These are phyloP conservation scores for Sistotremastrum niveocremeum DNA, from an alignment of 768 basidiomycete species.

Conservation along the genomic window DNA sequence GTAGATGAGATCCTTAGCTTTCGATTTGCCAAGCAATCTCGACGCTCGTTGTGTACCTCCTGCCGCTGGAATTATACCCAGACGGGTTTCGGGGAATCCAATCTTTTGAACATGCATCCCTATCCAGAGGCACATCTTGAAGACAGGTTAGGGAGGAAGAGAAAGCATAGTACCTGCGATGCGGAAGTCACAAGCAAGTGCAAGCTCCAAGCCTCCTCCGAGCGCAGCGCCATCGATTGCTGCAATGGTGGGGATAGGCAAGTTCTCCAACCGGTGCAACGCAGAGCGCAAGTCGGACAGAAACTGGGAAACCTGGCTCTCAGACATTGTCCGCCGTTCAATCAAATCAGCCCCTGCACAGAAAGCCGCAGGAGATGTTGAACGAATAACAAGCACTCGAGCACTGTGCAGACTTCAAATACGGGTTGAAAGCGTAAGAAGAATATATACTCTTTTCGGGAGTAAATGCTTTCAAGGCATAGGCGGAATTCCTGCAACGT, in stretches of 20 bases:
- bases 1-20: conserved; percentile 79
- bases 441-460: conserved; percentile 43
- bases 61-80: conserved; percentile 83
- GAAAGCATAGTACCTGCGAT: conserved; percentile 51
- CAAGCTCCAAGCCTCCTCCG: conserved; percentile 84
- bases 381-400: conserved; percentile 73
- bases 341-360: conserved; percentile 86
- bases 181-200: conserved; percentile 80
- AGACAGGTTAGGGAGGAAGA: not conserved
- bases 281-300: conserved; percentile 61
- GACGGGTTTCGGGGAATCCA: conserved; percentile 66
- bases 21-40: conserved; percentile 62
- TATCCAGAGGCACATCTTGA: conserved; percentile 13
- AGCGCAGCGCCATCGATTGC: conserved; percentile 90
- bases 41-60: conserved; percentile 80
- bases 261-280: conserved; percentile 59
- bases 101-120: conserved; percentile 66
- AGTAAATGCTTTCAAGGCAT: conserved; percentile 50
- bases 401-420: conserved; percentile 27
- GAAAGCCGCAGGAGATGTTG: conserved; percentile 64
- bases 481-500: conserved; percentile 50
- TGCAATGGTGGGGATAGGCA: conserved; percentile 82
- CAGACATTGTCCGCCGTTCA: conserved; percentile 76
- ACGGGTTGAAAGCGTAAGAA: conserved; percentile 1
- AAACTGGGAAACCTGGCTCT: conserved; percentile 60